Base-by-base conservation (phyloP, 75 land plant genomes). In the Gnetum montanum region DNA sequence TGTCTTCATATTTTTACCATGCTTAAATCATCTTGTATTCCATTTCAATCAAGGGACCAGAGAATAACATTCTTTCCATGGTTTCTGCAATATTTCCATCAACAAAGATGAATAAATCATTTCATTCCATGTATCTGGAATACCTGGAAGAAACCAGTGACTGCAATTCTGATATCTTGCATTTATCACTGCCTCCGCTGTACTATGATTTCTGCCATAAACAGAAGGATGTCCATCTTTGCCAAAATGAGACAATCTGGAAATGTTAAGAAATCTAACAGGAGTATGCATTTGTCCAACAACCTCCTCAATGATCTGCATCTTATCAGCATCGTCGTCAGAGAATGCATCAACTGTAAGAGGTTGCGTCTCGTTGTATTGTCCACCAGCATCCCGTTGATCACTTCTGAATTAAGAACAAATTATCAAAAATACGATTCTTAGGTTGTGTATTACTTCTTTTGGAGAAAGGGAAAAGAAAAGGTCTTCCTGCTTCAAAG, bases 71-170 rank as follows among this genome's bases (percentile, higher is more conserved):
- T n/a, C n/a, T n/a, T n/a, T n/a, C n/a, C n/a, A n/a, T n/a, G 23
- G 46, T 10, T 27, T 8, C 19, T 20, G 6, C 28, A 8, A 23
- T 46, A 24, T 37, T 57, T 35, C 45, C 28, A 38, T 49, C 30
- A 60, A 33, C 34, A 83, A 51, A 54, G 60, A 65, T 25, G 75
- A 64, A 54, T 74, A 85, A 27, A 85, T 62, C 0, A 86, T 54
- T 61, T 86, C 83, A 58, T 86, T 86, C 91, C 91, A 86, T 29
- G 91, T 61, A 65, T 86, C 91, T 22, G 91, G 91, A 23, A 86
- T 73, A 19, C 91, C 91, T n/a, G 91, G 91, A 59, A 86, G 72
- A 53, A 87, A 86, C 91, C 91, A 86, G 54, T 86, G 91, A 71
- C 86, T 86, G 66, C 90, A 86, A 45, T 86, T 86, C 54, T 70